Percentiles rank a stretch among this genome's conserved stretches.
phyloP scores from a whole-genome alignment of 257 asterid genomes.

The Cynanchum wilfordii region DNA sequence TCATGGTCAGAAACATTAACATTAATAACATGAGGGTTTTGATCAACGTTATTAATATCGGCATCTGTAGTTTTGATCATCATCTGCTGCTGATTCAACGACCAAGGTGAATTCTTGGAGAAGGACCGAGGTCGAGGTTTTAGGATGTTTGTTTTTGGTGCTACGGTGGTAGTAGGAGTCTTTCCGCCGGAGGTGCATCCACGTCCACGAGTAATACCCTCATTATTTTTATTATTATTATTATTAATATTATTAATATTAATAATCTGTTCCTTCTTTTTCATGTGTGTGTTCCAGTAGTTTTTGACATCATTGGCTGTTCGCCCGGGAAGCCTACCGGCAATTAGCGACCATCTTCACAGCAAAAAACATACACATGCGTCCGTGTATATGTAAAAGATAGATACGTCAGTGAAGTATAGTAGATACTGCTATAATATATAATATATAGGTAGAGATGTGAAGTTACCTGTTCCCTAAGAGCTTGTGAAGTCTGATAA shows the following conservation, averaged over 20 bases:
- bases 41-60: no score
- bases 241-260: no score
- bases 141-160: background rate
- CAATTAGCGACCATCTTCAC: conserved; percentile 28
- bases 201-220: background rate
- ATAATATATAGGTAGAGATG: no score
- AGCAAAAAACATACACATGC: no score
- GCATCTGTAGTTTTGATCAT: no score
- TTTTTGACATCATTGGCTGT: conserved; percentile 26
- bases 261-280: conserved; percentile 1
- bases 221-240: no score
- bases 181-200: background rate
- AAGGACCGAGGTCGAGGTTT: conserved; percentile 17
- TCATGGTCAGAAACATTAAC: no score
- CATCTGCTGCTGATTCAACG: background rate
- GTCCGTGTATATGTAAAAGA: no score
- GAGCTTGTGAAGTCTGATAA: conserved; percentile 19
- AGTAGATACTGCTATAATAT: no score
- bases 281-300: conserved; percentile 20
- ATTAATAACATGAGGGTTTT: no score
- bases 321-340: conserved; percentile 24
- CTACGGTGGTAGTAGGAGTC: background rate
- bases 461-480: conserved; percentile 21
- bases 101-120: background rate
- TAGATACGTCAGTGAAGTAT: no score